Conservation (phyloP, 805 yeast species). For the Metschnikowia reukaufii region DNA sequence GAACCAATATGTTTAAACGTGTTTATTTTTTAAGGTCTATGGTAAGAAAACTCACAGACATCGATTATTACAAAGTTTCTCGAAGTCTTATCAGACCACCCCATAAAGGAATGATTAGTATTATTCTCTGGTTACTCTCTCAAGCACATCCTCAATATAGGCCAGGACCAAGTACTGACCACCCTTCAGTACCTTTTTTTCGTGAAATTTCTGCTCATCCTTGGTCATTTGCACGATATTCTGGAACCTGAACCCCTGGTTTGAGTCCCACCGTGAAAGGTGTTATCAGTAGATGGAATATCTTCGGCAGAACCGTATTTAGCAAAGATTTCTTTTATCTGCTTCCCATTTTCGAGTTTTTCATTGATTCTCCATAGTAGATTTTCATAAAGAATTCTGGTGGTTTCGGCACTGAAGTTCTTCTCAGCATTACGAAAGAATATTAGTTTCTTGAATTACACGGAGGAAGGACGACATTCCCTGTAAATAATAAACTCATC, state of each 20-base stretch:
- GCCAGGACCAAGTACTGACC: conserved; percentile 63
- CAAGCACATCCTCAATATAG: conserved; percentile 59
- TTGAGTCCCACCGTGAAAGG: conserved; percentile 84
- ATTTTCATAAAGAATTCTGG: conserved; percentile 16
- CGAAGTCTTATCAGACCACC: too few relatives aligned
- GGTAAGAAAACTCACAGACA: too few relatives aligned
- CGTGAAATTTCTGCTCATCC: conserved; percentile 83
- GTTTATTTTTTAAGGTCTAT: too few relatives aligned
- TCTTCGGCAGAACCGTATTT: too few relatives aligned
- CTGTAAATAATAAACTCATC: not conserved
- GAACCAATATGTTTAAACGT: too few relatives aligned
- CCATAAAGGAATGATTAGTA: conserved; percentile 49
- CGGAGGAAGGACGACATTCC: not conserved
- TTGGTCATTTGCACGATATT: conserved; percentile 86
- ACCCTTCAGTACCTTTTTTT: conserved; percentile 67
- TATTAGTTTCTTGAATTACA: not conserved
- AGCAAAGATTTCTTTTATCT: conserved; percentile 16
- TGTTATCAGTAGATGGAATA: too few relatives aligned
- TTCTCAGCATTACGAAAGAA: conserved; percentile 12
- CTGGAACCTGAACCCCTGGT: conserved; percentile 60
- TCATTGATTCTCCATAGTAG: conserved; percentile 29
- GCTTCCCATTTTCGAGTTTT: conserved; percentile 26
- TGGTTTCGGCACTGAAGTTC: conserved; percentile 4
- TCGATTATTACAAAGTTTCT: too few relatives aligned
- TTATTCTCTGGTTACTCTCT: conserved; percentile 64